Evolutionary conservation across 257 asterid genomes (phyloP), one percentile per base, ranked within the genome.

Genomic region (Parsonsia alboflavescens): DNA sequence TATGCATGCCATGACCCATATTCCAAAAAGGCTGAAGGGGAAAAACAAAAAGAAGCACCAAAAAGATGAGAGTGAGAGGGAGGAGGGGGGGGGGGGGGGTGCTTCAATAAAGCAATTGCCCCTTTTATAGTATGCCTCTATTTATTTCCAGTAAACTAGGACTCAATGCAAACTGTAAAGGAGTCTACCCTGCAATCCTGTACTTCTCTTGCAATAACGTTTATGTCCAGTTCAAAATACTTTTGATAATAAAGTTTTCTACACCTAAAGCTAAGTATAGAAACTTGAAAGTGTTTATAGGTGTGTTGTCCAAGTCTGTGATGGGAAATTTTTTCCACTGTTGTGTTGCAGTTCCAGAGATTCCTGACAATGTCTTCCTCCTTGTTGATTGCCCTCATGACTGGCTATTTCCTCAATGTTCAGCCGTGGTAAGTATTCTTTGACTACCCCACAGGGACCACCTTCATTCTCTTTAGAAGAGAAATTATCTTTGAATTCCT

Each of bases 371-470:
- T 74, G 91, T 95, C 71, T 92, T 84, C 86, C 89, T 87, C 69
- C 86, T 95, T 0, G 84, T 80, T 74, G 98, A 95, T 81, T 95
- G 96, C 84, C 99, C 99, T 76, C 99, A 95, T 63, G 99, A 95
- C 83, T 92, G 99, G 99, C 79, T 95, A 80, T 95, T 95, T 85
- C 96, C 99, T 82, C 97, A 83, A 75, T 95, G 99, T 67, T 88
- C 98, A 11, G 96, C 99, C 70, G 99, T 95, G 88, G 99, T 95
- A 82, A 86, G 97, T 85, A 79, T 28, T 61, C 13, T 71, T 24
- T 42, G 24, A 39, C 30, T 64, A 21, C 44, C 46, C 39, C 15
- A 16, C 28, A 36, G 17, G 33, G 17, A 3, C 19, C 26, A 33
- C 57, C 46, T 6, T 21, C 21, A 36, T 50, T 70, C 42, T 15